Evolutionary conservation across 2,329 filamentous ascomycete genomes (phyloP).

Genomic region (Helotiales sp.): DNA sequence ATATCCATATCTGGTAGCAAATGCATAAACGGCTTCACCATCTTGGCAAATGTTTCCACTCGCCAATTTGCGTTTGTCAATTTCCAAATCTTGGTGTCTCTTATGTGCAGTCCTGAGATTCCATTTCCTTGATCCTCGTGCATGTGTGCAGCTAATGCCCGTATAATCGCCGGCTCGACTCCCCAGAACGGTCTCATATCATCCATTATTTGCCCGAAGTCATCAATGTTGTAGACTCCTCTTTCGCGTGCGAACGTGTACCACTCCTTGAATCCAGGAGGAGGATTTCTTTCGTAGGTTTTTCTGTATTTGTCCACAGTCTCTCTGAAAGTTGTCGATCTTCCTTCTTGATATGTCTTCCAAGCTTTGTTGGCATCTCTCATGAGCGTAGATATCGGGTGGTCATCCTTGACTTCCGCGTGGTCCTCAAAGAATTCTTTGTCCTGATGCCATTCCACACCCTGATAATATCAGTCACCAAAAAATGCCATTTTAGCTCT

Average conservation of each 20-base stretch:
- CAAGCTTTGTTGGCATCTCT: conserved; percentile 42
- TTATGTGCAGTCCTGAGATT: conserved; percentile 40
- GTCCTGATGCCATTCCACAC: conserved; percentile 30
- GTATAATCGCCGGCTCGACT: conserved; percentile 43
- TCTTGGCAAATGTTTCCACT: conserved; percentile 46
- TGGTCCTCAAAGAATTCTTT: conserved; percentile 36
- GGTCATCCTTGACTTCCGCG: conserved; percentile 37
- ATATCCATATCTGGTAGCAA: conserved; percentile 69
- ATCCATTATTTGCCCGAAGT: conserved; percentile 68
- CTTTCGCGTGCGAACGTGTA: conserved; percentile 57
- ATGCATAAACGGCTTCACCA: conserved; percentile 50
- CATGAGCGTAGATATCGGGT: conserved; percentile 43
- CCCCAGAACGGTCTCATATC: conserved; percentile 67
- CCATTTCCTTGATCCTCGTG: conserved; percentile 36
- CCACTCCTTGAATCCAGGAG: conserved; percentile 68
- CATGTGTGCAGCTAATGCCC: conserved; percentile 50
- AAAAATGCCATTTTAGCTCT: background rate
- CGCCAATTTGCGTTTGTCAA: conserved; percentile 47
- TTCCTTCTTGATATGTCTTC: conserved; percentile 37
- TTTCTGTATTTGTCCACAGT: conserved; percentile 61
- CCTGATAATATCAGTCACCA: background rate
- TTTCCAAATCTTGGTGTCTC: conserved; percentile 43
- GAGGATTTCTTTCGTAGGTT: conserved; percentile 63
- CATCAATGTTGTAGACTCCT: conserved; percentile 63
- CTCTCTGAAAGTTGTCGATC: conserved; percentile 54